Conservation (phyloP, 2,329 filamentous ascomycete genomes). For the Claviceps africana region DNA sequence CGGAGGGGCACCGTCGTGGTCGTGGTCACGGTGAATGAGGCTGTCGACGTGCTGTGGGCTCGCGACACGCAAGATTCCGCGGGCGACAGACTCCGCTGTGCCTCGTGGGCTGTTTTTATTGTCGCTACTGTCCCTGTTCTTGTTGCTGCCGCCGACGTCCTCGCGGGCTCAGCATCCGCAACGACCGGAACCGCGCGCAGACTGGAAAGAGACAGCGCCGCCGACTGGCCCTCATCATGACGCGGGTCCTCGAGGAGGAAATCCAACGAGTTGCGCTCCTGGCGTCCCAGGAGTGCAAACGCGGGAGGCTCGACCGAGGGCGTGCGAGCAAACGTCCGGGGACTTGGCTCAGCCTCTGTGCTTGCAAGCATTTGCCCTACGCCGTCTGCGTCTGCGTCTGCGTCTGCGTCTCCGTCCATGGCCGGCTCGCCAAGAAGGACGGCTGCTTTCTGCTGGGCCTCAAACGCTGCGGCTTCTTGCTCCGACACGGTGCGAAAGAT, state of each 20-base stretch:
- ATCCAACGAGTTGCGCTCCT: conserved; percentile 43
- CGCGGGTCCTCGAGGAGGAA: conserved; percentile 47
- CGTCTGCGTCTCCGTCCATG: conserved; percentile 6
- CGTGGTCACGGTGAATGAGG: conserved; percentile 34
- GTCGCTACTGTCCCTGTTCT: neutral
- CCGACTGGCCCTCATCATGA: conserved; percentile 20
- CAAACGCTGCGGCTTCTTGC: conserved; percentile 32
- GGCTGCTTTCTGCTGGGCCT: conserved; percentile 17
- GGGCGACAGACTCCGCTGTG: conserved; percentile 7
- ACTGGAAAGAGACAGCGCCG: conserved; percentile 24
- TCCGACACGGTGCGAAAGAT: conserved; percentile 48
- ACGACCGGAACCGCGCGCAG: conserved; percentile 22
- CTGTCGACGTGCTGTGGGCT: conserved; percentile 30
- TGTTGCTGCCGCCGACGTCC: neutral
- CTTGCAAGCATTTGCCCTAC: conserved; percentile 8
- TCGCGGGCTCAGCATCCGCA: conserved; percentile 8
- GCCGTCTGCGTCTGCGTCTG: conserved; percentile 7
- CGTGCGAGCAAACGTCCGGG: conserved; percentile 38
- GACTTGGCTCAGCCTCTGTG: conserved; percentile 19
- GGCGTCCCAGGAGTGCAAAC: conserved; percentile 37
- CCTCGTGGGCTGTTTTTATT: neutral
- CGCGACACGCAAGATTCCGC: conserved; percentile 17
- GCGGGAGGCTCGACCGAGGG: conserved; percentile 49
- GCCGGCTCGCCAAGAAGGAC: neutral
- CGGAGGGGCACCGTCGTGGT: conserved; percentile 39